Base-by-base conservation (phyloP, 177 flowering plant genomes). In the Vitis hybrid region DNA sequence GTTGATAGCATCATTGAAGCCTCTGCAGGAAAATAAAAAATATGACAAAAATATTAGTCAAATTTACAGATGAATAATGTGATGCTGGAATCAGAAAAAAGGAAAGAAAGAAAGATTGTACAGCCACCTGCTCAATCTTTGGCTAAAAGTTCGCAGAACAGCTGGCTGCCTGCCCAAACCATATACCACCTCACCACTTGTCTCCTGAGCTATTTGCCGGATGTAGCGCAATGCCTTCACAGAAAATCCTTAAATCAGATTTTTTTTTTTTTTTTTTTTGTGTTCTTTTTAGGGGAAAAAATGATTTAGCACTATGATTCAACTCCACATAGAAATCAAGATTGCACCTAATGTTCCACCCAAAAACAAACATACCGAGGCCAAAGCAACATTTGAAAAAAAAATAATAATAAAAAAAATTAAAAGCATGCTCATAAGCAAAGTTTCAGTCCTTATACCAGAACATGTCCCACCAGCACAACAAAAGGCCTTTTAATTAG, bases 131-230 rank as follows among this genome's bases (percentile, higher is more conserved):
- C 89, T 89, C 77, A 94, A 79, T 78, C 94, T 82, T 82, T 92
- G 97, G 82, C 97, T 94, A 70, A 92, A 94, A 64, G 97, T 87
- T 70, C 98, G 86, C 40, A 94, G 79, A 72, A 94, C 97, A 77
- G 98, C 97, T 8, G 98, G 98, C 75, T 94, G 98, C 82, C 97
- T 86, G 56, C 98, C 97, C 71, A 90, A 76, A 70, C 94, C 86
- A 81, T 94, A 92, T 12, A 86, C 90, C 30, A 91, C 91, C 71
- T 94, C 98, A 11, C 98, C 97, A 74, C 92, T 94, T 2, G 89
- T 84, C 82, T 94, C 98, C 68, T 92, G 98, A 30, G 98, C 97
- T 71, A 94, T 85, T 84, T 94, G 98, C 73, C 97, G 79, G 62
- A 91, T 75, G 75, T 88, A 86, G 52, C 89, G 90, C 76, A 94